Evolutionary conservation across 257 asterid genomes (phyloP).

Genomic region (Lycium barbarum): DNA sequence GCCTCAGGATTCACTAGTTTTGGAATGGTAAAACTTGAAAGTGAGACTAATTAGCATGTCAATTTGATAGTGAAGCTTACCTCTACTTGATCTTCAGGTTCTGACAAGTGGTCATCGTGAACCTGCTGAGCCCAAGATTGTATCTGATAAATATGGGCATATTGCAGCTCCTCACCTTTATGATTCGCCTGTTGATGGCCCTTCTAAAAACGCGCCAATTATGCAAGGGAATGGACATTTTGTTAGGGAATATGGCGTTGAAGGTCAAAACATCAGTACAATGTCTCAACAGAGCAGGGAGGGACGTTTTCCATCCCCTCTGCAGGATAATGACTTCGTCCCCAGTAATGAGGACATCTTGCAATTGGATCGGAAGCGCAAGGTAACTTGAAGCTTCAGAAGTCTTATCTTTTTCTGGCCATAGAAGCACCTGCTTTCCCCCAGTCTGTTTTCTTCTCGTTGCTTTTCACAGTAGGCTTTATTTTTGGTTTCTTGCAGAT

Average conservation of each 20-base stretch:
- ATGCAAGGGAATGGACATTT: slow-evolving; percentile 68
- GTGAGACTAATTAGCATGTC: slow-evolving; percentile 16
- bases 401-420: background rate
- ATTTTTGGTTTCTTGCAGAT: slow-evolving; percentile 48
- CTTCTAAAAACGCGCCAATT: slow-evolving; percentile 51
- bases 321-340: slow-evolving; percentile 37
- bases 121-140: slow-evolving; percentile 43
- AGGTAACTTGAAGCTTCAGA: slow-evolving; percentile 56
- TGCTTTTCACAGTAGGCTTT: slow-evolving; percentile 9
- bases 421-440: slow-evolving; percentile 25
- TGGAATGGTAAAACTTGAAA: slow-evolving; percentile 20
- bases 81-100: slow-evolving; percentile 37
- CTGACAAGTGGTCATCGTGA: slow-evolving; percentile 42
- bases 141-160: slow-evolving; percentile 47
- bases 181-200: slow-evolving; percentile 43
- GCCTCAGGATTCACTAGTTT: background rate
- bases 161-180: slow-evolving; percentile 42
- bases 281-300: slow-evolving; percentile 45
- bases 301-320: slow-evolving; percentile 44
- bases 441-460: slow-evolving; percentile 27
- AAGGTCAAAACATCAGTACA: slow-evolving; percentile 55
- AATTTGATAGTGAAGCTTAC: slow-evolving; percentile 22
- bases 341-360: slow-evolving; percentile 43
- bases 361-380: slow-evolving; percentile 52
- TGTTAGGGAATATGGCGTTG: slow-evolving; percentile 65